These are phyloP conservation scores for Quercus lobata DNA, from an alignment of 331 rosid species.

Conservation along the genomic window DNA sequence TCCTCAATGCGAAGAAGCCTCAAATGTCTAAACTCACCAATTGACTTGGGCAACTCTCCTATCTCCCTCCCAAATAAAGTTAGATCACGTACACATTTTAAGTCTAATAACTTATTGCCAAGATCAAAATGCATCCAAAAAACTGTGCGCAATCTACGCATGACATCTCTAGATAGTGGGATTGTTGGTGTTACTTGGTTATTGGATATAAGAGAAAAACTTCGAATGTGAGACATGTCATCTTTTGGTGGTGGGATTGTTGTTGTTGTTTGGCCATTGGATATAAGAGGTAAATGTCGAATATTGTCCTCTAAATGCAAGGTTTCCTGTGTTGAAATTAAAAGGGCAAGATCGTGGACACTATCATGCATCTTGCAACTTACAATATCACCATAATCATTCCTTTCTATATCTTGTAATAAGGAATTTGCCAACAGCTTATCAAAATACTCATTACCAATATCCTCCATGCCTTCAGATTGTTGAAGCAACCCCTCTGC, in stretches of 20 bases:
- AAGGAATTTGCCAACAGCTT: background rate
- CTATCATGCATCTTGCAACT: background rate
- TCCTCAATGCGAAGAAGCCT: background rate
- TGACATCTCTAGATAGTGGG: too few relatives aligned
- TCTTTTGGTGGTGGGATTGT: too few relatives aligned
- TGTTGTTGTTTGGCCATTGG: fast-evolving
- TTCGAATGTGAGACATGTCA: too few relatives aligned
- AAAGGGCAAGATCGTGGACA: background rate
- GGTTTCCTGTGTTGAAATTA: background rate
- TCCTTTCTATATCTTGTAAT: background rate
- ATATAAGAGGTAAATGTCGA: too few relatives aligned
- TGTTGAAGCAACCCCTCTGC: background rate
- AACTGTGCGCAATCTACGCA: too few relatives aligned
- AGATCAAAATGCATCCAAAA: too few relatives aligned
- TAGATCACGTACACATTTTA: too few relatives aligned
- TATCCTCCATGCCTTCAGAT: background rate
- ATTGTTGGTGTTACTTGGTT: fast-evolving
- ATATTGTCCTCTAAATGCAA: background rate
- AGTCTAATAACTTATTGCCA: fast-evolving
- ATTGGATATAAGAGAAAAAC: too few relatives aligned
- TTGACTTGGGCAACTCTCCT: background rate
- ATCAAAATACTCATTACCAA: background rate
- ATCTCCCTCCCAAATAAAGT: fast-evolving
- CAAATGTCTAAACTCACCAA: background rate
- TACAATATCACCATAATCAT: background rate